A percentile compares a stretch with the other conserved stretches of the same genome.
Conservation (phyloP, 805 yeast genomes). For the Myxozyma neotropica region DNA sequence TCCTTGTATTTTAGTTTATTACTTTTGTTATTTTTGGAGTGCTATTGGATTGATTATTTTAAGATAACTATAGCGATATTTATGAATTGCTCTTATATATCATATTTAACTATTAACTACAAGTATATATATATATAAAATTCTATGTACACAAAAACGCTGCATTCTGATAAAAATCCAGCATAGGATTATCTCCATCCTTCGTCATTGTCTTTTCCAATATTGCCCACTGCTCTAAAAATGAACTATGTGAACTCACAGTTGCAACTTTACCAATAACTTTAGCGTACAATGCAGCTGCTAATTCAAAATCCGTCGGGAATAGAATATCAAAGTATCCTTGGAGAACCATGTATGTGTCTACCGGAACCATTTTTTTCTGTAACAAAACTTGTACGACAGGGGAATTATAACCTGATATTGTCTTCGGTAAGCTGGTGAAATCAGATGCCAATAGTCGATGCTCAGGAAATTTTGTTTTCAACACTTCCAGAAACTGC, state of each 20-base stretch:
- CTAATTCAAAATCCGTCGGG: constrained; percentile 72
- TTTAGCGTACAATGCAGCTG: constrained; percentile 61
- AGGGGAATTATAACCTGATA: constrained; percentile 66
- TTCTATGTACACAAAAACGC: constrained; percentile 33
- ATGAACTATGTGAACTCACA: constrained; percentile 62
- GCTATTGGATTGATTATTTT: no score
- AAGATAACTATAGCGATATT: no score
- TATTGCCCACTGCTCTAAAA: constrained; percentile 72
- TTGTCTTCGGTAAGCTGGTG: constrained; percentile 46
- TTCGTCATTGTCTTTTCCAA: constrained; percentile 64
- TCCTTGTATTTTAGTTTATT: background rate
- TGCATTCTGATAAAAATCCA: constrained; percentile 67
- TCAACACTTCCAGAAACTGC: constrained; percentile 64
- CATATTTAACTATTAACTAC: no score
- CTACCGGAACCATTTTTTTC: constrained; percentile 66
- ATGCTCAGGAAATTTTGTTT: constrained; percentile 72
- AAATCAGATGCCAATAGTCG: constrained; percentile 75
- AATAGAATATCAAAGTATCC: constrained; percentile 87
- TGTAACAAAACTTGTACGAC: constrained; percentile 77
- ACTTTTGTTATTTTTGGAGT: background rate
- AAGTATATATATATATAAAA: no score
- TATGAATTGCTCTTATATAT: no score
- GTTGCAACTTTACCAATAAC: constrained; percentile 62
- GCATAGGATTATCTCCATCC: constrained; percentile 83
- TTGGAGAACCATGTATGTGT: constrained; percentile 72